Conservation (phyloP, 306 rosid genomes). For the Vigna reflexopilosa region DNA sequence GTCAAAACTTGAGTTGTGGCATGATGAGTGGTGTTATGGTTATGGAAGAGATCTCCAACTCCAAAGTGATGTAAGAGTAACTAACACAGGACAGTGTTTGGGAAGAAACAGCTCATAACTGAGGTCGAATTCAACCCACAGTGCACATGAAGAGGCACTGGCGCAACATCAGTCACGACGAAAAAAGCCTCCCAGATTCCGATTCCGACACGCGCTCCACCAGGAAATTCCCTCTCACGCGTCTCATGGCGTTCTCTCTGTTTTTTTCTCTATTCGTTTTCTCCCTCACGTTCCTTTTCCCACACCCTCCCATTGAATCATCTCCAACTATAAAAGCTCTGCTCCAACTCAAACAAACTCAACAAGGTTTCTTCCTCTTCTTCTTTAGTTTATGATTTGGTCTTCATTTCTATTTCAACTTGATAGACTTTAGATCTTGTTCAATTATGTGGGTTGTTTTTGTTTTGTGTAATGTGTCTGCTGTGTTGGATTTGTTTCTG, state of each 20-base stretch:
- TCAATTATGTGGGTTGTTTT: background rate
- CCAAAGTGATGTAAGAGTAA: background rate
- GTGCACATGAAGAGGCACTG: constrained; percentile 31
- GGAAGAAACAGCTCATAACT: background rate
- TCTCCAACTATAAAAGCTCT: background rate
- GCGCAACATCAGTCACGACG: constrained; percentile 12
- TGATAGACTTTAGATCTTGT: constrained; percentile 10
- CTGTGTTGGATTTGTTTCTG: background rate
- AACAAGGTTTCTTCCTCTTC: background rate
- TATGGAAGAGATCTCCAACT: background rate
- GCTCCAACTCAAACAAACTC: constrained; percentile 16
- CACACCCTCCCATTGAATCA: background rate
- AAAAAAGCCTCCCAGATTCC: background rate
- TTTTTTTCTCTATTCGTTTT: constrained; percentile 28
- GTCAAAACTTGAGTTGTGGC: background rate
- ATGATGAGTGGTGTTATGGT: background rate
- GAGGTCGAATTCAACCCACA: background rate
- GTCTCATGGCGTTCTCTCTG: constrained; percentile 11
- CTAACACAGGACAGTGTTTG: background rate
- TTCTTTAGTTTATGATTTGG: background rate
- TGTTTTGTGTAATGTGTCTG: background rate
- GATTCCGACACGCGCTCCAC: background rate
- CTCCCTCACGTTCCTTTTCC: constrained; percentile 34
- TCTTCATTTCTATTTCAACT: background rate
- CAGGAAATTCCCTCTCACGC: constrained; percentile 16